These are phyloP conservation scores for Candida parachauliodes DNA, from an alignment of 805 yeast genomes.

Conservation along the genomic window DNA sequence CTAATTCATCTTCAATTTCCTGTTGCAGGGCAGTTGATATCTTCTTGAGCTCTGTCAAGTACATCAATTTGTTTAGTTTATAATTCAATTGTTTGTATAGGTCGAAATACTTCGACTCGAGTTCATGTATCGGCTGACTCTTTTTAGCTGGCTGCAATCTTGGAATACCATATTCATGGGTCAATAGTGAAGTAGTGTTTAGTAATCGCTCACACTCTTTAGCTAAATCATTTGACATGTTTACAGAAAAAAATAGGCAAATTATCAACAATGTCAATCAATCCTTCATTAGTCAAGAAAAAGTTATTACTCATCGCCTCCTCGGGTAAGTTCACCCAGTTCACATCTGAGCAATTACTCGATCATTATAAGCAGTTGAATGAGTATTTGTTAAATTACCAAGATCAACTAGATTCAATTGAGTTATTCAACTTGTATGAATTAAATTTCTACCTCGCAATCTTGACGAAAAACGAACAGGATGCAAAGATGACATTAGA, in stretches of 20 bases:
- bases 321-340: constrained; percentile 48
- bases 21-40: constrained; percentile 14
- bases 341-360: constrained; percentile 43
- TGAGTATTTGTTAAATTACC: constrained; percentile 24
- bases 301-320: constrained; percentile 48
- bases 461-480: constrained; percentile 58
- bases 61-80: constrained; percentile 25
- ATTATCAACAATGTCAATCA: neutral
- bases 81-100: constrained; percentile 21
- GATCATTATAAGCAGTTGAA: constrained; percentile 40
- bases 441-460: constrained; percentile 63
- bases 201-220: constrained; percentile 23
- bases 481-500: constrained; percentile 70
- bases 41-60: constrained; percentile 22
- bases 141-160: constrained; percentile 8
- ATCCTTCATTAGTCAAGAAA: constrained; percentile 26
- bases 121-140: constrained; percentile 7
- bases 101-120: constrained; percentile 25
- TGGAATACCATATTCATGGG: constrained; percentile 35
- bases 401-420: constrained; percentile 38
- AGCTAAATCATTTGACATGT: constrained; percentile 17
- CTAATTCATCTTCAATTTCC: constrained; percentile 15
- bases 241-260: constrained; percentile 1
- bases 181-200: constrained; percentile 18
- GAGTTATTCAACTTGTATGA: constrained; percentile 59